Evolutionary conservation across 441 rosid species (phyloP), one percentile per base, ranked within the genome.

Genomic region (Syzygium malaccense): DNA sequence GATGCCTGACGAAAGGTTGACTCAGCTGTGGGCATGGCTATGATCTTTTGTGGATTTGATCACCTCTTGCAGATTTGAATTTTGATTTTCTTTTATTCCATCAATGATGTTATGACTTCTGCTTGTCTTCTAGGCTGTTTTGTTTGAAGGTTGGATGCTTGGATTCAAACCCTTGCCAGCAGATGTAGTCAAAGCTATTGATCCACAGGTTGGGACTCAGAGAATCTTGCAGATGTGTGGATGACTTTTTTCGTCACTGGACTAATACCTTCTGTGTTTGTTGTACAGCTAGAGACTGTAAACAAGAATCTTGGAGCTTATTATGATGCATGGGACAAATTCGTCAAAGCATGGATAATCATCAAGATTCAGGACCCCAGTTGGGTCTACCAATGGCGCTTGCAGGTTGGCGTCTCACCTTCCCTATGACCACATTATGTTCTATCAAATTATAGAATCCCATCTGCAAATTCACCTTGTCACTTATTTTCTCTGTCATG

Each of bases 121-220:
- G 7, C 64, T 91, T 88, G 88, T 88, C 75, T 51, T 88, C 87
- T 89, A 96, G 99, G 99, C 93, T 88, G 90, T 97, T 89, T 93
- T 98, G 62, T 98, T 94, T 71, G 99, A 98, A 91, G 99, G 99
- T 84, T 98, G 99, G 99, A 97, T 98, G 99, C 99, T 96, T 85
- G 99, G 99, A 86, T 98, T 98, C 91, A 97, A 93, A 87, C 98
- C 99, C 14, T 89, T 93, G 92, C 95, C 98, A 4, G 49, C 75
- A 20, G 96, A 95, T 86, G 94, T 80, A 62, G 97, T 96, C 87
- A 92, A 87, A 93, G 96, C 96, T 32, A 95, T 98, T 86, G 98
- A 97, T 91, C 97, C 96, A 26, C 99, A 97, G 98, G 99, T 97
- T 87, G 79, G 86, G 55, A 54, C 83, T 58, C 60, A 55, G 25